These are phyloP conservation scores for Kwoniella mangroviensis DNA, from an alignment of 768 basidiomycete genomes.

Conservation along the genomic window DNA sequence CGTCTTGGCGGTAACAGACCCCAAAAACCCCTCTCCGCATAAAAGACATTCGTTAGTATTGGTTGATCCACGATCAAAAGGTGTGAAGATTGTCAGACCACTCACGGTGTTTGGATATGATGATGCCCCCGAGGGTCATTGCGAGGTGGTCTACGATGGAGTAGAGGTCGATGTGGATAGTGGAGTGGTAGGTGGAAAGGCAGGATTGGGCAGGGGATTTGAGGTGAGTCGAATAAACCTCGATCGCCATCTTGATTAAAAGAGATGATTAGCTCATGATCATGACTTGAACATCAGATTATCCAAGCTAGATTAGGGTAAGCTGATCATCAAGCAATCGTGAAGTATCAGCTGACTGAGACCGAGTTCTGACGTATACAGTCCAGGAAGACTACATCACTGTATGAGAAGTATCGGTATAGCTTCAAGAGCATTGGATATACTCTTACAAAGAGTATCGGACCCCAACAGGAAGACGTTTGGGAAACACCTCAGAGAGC, in stretches of 20 bases:
- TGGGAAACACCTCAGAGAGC: constrained; percentile 86
- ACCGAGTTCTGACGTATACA: constrained; percentile 64
- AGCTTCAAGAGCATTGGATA: constrained; percentile 80
- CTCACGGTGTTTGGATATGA: constrained; percentile 94
- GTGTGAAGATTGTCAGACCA: constrained; percentile 86
- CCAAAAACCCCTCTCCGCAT: constrained; percentile 74
- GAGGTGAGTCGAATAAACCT: constrained; percentile 61
- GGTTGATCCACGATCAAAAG: constrained; percentile 84
- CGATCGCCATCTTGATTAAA: too few relatives aligned
- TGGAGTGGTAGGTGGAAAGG: constrained; percentile 64
- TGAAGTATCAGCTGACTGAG: not conserved
- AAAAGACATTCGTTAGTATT: constrained; percentile 91
- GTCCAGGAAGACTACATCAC: constrained; percentile 93
- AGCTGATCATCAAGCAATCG: constrained; percentile 4
- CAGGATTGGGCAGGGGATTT: constrained; percentile 94
- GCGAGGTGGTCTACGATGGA: constrained; percentile 91
- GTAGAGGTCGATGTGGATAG: constrained; percentile 85
- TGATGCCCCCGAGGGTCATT: constrained; percentile 95
- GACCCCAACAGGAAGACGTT: constrained; percentile 90
- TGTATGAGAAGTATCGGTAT: constrained; percentile 97
- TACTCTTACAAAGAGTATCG: constrained; percentile 89
- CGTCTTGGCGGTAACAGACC: constrained; percentile 82
- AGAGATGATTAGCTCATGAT: too few relatives aligned
- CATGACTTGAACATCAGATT: constrained; percentile 19
- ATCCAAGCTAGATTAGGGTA: constrained; percentile 48